Base-by-base conservation (phyloP, 1,139 yeast species). In the Candida sanyaensis region DNA sequence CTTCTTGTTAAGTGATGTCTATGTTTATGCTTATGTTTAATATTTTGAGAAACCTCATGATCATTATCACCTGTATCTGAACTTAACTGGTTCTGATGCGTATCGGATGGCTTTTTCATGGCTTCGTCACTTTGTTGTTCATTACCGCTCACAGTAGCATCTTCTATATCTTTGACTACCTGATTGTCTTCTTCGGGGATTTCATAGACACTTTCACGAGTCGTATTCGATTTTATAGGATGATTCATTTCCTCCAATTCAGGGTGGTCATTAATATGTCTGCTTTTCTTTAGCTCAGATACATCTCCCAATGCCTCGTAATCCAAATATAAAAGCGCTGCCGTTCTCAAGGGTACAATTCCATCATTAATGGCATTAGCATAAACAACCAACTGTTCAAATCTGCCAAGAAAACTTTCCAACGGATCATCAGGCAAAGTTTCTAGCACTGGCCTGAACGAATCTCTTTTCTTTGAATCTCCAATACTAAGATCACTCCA, bases 311-410 rank as follows among this genome's bases (percentile, higher is more conserved):
- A 57, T 0, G 77, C 78, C 41, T 67, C 67, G 56, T 75, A 75
- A 53, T 76, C 81, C 45, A 76, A 59, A 49, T 77, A 82, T 32
- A 82, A 59, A 36, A 82, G 62, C 0, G 85, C 81, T 1, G 84
- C 75, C 0, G 87, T 73, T 47, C 83, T 71, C 51, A 93, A 71
- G 0, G 99, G 98, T 0, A 93, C 99, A 48, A 93, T 92, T 0
- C 99, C 99, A 64, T 89, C 97, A 60, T 88, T 83, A n/a, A 88
- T 74, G 2, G 88, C 86, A 61, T 88, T 88, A 2, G 96, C 95
- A 60, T 89, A 86, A 0, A 87, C 69, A 0, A 93, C 87, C 52
- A 97, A 73, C 44, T 85, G 77, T 45, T 73, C 69, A 62, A 95
- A 93, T 54, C 68, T 65, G 41, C 74, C 72, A 50, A 93, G 69